Percentiles rank a stretch among this genome's conserved stretches.
phyloP scores from a whole-genome alignment of 2,329 filamentous ascomycete genomes.

The Stagonosporopsis tanaceti region DNA sequence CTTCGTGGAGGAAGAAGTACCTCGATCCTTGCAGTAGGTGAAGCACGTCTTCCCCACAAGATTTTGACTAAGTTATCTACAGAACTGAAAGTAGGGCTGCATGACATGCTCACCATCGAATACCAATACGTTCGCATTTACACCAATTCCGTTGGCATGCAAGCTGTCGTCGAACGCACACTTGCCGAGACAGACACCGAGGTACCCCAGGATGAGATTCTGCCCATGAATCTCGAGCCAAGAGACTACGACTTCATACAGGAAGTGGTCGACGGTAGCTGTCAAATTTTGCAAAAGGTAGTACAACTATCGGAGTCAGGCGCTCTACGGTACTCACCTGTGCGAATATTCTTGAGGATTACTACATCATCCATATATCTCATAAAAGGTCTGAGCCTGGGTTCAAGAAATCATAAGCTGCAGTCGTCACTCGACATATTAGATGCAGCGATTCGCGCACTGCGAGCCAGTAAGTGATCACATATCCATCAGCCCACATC shows the following conservation, averaged over 20 bases:
- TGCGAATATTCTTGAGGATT: constrained; percentile 62
- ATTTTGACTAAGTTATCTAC: neutral
- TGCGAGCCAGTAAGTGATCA: constrained; percentile 51
- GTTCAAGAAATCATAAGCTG: constrained; percentile 59
- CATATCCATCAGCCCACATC: neutral
- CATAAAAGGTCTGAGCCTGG: constrained; percentile 60
- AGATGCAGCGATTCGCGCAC: constrained; percentile 57
- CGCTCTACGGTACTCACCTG: constrained; percentile 60
- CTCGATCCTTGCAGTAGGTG: constrained; percentile 48
- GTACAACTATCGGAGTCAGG: constrained; percentile 57
- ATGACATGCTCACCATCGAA: constrained; percentile 62
- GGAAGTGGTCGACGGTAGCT: constrained; percentile 64
- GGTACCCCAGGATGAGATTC: constrained; percentile 48
- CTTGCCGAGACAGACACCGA: constrained; percentile 51
- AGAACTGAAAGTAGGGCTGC: constrained; percentile 51
- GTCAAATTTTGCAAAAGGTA: constrained; percentile 60
- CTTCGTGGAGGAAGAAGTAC: constrained; percentile 52
- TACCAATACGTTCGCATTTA: constrained; percentile 57
- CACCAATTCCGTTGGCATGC: constrained; percentile 61
- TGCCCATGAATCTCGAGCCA: constrained; percentile 56
- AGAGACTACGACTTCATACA: constrained; percentile 64
- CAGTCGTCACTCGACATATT: constrained; percentile 59
- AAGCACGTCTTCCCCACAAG: rapidly evolving
- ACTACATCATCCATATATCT: constrained; percentile 65
- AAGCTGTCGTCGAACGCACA: constrained; percentile 64